These are phyloP conservation scores for Amaranthus tricolor DNA, from an alignment of 179 eudicot genomes.

Conservation along the genomic window DNA sequence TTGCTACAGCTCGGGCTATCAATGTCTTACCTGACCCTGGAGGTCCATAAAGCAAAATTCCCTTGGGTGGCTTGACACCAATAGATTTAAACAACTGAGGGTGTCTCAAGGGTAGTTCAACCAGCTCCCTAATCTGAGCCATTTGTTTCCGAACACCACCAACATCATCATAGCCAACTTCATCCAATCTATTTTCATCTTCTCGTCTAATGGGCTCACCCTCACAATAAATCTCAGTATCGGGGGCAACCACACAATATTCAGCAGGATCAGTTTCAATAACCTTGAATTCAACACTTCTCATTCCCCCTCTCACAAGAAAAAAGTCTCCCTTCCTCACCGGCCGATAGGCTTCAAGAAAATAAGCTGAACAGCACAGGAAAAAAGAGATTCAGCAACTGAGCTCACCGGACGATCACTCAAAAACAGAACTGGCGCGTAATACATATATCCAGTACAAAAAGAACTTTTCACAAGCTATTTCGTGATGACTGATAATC, in stretches of 20 bases:
- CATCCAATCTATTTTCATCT: conserved; percentile 56
- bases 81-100: conserved; percentile 62
- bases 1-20: conserved; percentile 62
- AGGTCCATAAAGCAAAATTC: conserved; percentile 61
- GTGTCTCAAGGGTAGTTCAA: conserved; percentile 62
- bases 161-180: conserved; percentile 67
- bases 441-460: too few relatives aligned
- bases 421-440: too few relatives aligned
- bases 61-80: conserved; percentile 71
- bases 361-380: conserved; percentile 41
- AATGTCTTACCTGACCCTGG: conserved; percentile 66
- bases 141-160: conserved; percentile 76
- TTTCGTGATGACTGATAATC: too few relatives aligned
- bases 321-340: conserved; percentile 58
- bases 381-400: not conserved
- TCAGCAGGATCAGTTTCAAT: conserved; percentile 63
- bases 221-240: conserved; percentile 67
- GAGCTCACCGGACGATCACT: too few relatives aligned
- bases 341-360: conserved; percentile 52
- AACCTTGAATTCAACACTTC: conserved; percentile 63
- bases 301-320: conserved; percentile 61
- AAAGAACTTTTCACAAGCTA: too few relatives aligned
- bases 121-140: conserved; percentile 72
- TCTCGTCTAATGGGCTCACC: conserved; percentile 63
- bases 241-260: conserved; percentile 57